These are phyloP conservation scores for Trichodelitschia bisporula DNA, from an alignment of 495 filamentous ascomycete genomes.

Conservation along the genomic window DNA sequence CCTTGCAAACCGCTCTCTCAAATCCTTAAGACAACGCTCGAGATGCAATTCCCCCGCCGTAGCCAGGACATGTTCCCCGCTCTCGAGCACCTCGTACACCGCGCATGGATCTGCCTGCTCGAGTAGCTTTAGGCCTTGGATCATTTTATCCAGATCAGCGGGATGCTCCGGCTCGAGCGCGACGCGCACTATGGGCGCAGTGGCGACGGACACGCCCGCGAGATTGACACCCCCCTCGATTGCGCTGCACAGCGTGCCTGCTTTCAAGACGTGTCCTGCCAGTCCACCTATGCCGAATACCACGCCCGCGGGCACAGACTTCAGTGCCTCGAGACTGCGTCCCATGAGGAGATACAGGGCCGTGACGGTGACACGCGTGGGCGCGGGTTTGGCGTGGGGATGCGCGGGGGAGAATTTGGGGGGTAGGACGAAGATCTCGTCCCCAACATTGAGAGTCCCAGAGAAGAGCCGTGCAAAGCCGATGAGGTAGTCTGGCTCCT, in stretches of 20 bases:
- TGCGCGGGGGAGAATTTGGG: constrained; percentile 75
- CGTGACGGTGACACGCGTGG: constrained; percentile 61
- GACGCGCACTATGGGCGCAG: constrained; percentile 80
- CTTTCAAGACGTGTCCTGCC: constrained; percentile 78
- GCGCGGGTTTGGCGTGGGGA: constrained; percentile 51
- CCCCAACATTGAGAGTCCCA: constrained; percentile 68
- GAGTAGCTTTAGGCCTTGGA: constrained; percentile 61
- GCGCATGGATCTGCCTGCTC: constrained; percentile 92
- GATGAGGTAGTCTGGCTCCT: constrained; percentile 67
- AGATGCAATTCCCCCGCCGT: constrained; percentile 90
- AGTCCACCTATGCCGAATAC: constrained; percentile 92
- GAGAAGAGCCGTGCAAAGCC: constrained; percentile 90
- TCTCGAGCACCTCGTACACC: constrained; percentile 78
- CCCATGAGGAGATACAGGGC: constrained; percentile 95
- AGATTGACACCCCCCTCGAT: constrained; percentile 78
- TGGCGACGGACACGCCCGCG: constrained; percentile 55
- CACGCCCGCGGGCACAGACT: constrained; percentile 72
- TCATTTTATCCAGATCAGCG: constrained; percentile 77
- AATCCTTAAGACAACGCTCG: constrained; percentile 82
- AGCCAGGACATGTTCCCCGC: constrained; percentile 82
- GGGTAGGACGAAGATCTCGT: constrained; percentile 68
- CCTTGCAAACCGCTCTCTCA: constrained; percentile 74
- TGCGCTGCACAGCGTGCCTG: constrained; percentile 78
- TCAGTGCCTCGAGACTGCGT: constrained; percentile 56
- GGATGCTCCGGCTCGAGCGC: constrained; percentile 79